Conservation (phyloP, 768 basidiomycete genomes). For the Tulasnella sp. region DNA sequence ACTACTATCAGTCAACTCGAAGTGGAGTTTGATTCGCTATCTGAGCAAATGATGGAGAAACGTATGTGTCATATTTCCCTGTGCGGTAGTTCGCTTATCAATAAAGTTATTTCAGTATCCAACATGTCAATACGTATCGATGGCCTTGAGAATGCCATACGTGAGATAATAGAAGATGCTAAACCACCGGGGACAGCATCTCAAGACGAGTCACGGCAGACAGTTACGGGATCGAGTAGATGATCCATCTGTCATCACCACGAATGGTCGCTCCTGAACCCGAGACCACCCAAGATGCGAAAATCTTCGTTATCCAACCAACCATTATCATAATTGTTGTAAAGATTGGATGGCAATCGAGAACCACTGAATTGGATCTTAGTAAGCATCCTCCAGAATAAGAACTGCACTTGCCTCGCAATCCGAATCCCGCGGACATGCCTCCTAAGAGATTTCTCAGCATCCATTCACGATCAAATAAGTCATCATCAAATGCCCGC, state of each 20-base stretch:
- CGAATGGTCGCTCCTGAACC: conserved; percentile 26
- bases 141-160: too few species aligned
- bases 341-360: conserved; percentile 61
- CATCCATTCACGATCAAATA: conserved; percentile 70
- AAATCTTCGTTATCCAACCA: conserved; percentile 63
- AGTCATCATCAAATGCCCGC: conserved; percentile 54
- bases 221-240: conserved; percentile 60
- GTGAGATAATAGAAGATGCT: too few species aligned
- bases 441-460: conserved; percentile 74
- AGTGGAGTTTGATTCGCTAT: too few species aligned
- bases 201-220: too few species aligned
- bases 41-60: too few species aligned
- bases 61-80: too few species aligned
- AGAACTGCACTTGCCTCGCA: conserved; percentile 42
- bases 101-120: too few species aligned
- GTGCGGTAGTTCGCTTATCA: too few species aligned
- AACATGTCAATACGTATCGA: too few species aligned
- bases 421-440: conserved; percentile 74
- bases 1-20: too few species aligned
- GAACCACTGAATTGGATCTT: conserved; percentile 41
- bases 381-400: neutral
- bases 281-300: conserved; percentile 41
- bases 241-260: conserved; percentile 69
- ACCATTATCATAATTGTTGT: conserved; percentile 61
- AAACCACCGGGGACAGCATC: too few species aligned